A percentile compares a stretch with the other conserved stretches of the same genome.
phyloP scores from a whole-genome alignment of 345 rosid genomes.

The Corchorus capsularis region DNA sequence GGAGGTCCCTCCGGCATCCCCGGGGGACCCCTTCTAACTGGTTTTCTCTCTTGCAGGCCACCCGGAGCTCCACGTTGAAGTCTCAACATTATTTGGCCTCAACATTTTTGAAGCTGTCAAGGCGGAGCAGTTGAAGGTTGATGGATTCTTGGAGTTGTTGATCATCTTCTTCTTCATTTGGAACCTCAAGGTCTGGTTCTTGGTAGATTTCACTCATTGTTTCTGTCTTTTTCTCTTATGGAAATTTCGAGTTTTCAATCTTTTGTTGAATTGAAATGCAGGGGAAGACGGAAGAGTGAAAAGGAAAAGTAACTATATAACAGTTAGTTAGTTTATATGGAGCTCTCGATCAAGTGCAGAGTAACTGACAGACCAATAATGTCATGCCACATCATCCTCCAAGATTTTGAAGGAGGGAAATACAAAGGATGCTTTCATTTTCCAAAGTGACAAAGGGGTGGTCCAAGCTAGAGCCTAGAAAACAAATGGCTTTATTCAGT shows the following conservation, averaged over 20 bases:
- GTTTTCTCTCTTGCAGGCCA: no score
- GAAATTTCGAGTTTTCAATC: background rate
- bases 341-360: background rate
- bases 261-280: background rate
- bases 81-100: no score
- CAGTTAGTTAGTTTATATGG: background rate
- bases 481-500: no score
- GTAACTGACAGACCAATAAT: background rate
- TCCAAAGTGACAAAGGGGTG: no score
- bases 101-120: no score
- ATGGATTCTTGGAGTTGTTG: slow-evolving; percentile 9
- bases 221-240: background rate
- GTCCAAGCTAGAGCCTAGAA: no score
- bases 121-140: slow-evolving; percentile 12
- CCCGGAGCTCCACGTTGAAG: no score
- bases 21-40: no score
- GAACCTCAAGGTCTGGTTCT: background rate
- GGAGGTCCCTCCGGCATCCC: no score
- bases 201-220: background rate
- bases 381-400: background rate
- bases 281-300: slow-evolving; percentile 7
- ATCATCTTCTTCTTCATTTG: slow-evolving; percentile 9
- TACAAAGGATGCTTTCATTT: no score
- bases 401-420: background rate
- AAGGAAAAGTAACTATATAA: no score